phyloP scores from a whole-genome alignment of 164 flowering plant species.

The Chimonanthus praecox region DNA sequence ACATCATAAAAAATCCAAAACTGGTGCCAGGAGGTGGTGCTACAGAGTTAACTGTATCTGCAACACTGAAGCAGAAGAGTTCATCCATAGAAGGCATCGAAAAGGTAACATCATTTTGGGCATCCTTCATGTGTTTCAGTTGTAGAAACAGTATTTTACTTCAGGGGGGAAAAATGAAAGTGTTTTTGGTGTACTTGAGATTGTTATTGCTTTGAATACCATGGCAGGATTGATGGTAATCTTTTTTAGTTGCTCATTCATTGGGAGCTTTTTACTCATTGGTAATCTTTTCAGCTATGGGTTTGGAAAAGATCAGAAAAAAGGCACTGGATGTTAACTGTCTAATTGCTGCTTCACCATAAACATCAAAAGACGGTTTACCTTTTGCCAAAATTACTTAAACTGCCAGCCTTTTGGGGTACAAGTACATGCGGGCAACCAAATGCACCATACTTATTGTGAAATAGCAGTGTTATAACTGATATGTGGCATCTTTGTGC shows the following conservation, averaged over 20 bases:
- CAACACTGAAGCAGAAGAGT: slow-evolving; percentile 90
- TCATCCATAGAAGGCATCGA: slow-evolving; percentile 89
- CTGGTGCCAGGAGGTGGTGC: slow-evolving; percentile 99
- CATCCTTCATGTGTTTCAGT: not conserved
- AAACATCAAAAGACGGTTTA: not conserved
- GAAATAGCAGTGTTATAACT: not conserved
- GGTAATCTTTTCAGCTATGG: not conserved
- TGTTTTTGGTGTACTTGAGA: not conserved
- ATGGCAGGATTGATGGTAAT: not conserved
- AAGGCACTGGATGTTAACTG: not conserved
- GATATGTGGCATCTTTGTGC: too few species aligned
- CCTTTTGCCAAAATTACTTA: not conserved
- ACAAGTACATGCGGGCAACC: not conserved
- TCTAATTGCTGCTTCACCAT: not conserved
- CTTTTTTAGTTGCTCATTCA: not conserved
- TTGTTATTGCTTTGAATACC: too few species aligned
- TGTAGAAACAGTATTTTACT: not conserved
- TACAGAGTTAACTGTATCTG: slow-evolving; percentile 91
- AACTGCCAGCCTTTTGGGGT: not conserved
- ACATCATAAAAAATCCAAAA: slow-evolving; percentile 87
- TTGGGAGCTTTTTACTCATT: not conserved
- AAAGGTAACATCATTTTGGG: slow-evolving; percentile 41
- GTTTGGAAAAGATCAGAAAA: not conserved
- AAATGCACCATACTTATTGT: not conserved
- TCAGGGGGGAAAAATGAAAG: too few species aligned